Evolutionary conservation across 208 protist genomes (phyloP).

Genomic region (Acanthamoeba lenticulata): DNA sequence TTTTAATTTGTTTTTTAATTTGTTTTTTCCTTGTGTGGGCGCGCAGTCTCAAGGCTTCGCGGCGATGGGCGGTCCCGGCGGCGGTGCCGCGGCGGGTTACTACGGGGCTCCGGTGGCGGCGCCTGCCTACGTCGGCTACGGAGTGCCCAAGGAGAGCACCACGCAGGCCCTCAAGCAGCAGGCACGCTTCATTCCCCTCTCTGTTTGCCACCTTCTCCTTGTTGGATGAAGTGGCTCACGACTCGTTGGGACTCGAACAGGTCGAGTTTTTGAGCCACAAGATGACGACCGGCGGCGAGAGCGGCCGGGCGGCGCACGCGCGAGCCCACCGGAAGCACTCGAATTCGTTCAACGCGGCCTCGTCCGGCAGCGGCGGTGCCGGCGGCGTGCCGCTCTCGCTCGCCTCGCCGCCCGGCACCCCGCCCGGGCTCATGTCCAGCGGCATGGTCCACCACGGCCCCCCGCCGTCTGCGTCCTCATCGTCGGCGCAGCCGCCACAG

Average conservation of each 20-base stretch:
- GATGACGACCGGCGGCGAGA: no score
- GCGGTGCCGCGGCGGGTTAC: no score
- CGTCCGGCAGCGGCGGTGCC: no score
- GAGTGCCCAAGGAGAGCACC: slow-evolving; percentile 33
- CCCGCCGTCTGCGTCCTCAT: no score
- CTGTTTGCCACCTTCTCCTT: background rate
- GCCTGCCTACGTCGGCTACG: no score
- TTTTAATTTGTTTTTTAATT: no score
- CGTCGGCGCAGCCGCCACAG: no score
- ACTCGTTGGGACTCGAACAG: background rate
- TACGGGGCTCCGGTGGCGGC: no score
- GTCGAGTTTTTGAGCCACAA: background rate
- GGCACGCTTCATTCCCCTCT: background rate
- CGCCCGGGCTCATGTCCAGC: background rate
- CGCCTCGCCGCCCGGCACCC: background rate
- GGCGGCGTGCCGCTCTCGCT: background rate
- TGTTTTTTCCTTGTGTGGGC: no score
- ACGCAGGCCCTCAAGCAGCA: slow-evolving; percentile 26
- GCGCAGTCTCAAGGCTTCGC: no score
- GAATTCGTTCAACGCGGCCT: background rate
- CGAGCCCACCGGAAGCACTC: slow-evolving; percentile 31
- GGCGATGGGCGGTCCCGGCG: no score
- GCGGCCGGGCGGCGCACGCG: background rate
- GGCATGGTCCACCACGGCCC: background rate
- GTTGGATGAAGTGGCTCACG: background rate